Evolutionary conservation across 75 land plant genomes (phyloP).

Genomic region (Chamaecyparis obtusa): DNA sequence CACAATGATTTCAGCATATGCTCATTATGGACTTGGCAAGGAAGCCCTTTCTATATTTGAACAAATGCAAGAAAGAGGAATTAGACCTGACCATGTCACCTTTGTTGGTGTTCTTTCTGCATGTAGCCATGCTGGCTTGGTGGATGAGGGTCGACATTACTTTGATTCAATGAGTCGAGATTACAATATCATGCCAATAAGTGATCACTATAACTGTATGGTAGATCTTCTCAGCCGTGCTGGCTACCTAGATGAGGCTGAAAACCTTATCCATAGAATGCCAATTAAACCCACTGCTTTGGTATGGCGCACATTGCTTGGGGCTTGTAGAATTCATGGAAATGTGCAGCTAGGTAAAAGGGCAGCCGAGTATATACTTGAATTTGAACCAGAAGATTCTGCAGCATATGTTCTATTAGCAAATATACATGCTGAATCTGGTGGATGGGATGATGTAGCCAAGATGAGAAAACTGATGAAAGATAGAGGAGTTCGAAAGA

Average conservation of each 20-base stretch:
- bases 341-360: conserved; percentile 61
- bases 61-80: not conserved
- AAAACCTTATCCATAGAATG: conserved; percentile 50
- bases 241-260: conserved; percentile 42
- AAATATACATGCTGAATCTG: conserved; percentile 62
- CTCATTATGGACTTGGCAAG: conserved; percentile 36
- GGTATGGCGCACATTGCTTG: conserved; percentile 67
- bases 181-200: conserved; percentile 43
- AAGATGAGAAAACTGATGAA: conserved; percentile 54
- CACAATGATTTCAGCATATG: conserved; percentile 60
- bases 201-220: conserved; percentile 72
- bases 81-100: not conserved
- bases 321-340: conserved; percentile 57
- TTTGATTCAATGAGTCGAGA: conserved; percentile 36
- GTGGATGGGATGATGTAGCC: conserved; percentile 54
- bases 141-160: conserved; percentile 14
- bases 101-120: conserved; percentile 3
- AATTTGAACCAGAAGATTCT: conserved; percentile 55
- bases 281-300: conserved; percentile 57
- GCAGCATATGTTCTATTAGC: conserved; percentile 49
- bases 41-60: not conserved
- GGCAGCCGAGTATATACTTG: conserved; percentile 38
- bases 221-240: conserved; percentile 69
- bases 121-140: not conserved
- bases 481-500: conserved; percentile 40